These are phyloP conservation scores for Diplogelasinospora grovesii DNA, from an alignment of 495 filamentous ascomycete genomes.

Conservation along the genomic window DNA sequence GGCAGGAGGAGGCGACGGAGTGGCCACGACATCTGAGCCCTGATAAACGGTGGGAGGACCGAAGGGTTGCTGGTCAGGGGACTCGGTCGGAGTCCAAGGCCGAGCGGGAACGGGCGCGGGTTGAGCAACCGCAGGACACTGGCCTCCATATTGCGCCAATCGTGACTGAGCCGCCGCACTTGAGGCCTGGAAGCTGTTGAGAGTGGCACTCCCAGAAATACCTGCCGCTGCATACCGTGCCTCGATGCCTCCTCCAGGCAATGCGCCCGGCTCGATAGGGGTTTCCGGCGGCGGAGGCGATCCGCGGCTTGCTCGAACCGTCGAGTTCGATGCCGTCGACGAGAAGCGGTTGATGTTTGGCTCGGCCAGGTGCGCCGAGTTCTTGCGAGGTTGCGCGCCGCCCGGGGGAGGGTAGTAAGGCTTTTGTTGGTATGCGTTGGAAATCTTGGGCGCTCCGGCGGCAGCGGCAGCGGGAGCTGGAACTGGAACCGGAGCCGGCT, in stretches of 20 bases:
- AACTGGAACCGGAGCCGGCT: slow-evolving; percentile 14
- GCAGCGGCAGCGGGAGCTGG: slow-evolving; percentile 15
- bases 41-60: slow-evolving; percentile 93
- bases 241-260: slow-evolving; percentile 73
- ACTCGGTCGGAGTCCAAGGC: slow-evolving; percentile 95
- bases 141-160: slow-evolving; percentile 60
- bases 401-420: slow-evolving; percentile 43
- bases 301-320: slow-evolving; percentile 83
- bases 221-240: slow-evolving; percentile 83
- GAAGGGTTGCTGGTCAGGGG: slow-evolving; percentile 80
- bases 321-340: slow-evolving; percentile 86
- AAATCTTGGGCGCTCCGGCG: slow-evolving; percentile 28
- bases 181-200: slow-evolving; percentile 72
- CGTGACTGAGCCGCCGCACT: slow-evolving; percentile 77
- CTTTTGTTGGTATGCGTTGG: slow-evolving; percentile 43
- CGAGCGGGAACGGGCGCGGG: slow-evolving; percentile 52
- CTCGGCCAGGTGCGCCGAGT: slow-evolving; percentile 21
- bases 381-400: slow-evolving; percentile 17
- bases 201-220: slow-evolving; percentile 75
- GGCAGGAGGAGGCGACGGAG: slow-evolving; percentile 23
- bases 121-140: slow-evolving; percentile 24
- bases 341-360: slow-evolving; percentile 67
- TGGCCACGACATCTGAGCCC: slow-evolving; percentile 53
- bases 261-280: slow-evolving; percentile 65
- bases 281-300: slow-evolving; percentile 96